Percentiles rank a stretch among this genome's conserved stretches.
These are phyloP conservation scores for Coemansia biformis DNA, from an alignment of 192 early-diverging fungal species.

Conservation along the genomic window DNA sequence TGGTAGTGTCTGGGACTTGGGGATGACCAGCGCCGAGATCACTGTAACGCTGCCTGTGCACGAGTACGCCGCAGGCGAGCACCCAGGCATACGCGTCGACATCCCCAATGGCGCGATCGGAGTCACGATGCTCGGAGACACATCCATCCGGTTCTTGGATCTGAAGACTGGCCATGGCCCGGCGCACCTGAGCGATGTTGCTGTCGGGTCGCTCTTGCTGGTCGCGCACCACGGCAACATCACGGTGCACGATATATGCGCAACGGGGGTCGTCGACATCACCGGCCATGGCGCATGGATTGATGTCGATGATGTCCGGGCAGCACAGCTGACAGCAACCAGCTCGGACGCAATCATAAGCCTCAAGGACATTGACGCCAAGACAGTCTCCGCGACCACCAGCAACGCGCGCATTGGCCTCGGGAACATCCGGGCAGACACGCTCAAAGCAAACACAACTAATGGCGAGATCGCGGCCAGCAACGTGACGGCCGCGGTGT, in stretches of 20 bases:
- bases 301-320: slow-evolving; percentile 44
- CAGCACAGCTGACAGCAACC: slow-evolving; percentile 10
- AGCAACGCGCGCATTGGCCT: slow-evolving; percentile 43
- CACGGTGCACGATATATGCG: slow-evolving; percentile 34
- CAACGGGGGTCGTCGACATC: slow-evolving; percentile 18
- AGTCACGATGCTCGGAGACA: slow-evolving; percentile 38
- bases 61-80: slow-evolving; percentile 1
- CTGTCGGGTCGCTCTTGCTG: slow-evolving; percentile 21
- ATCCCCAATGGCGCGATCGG: slow-evolving; percentile 40
- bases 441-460: slow-evolving; percentile 22
- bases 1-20: slow-evolving; percentile 46
- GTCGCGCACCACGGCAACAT: slow-evolving; percentile 46
- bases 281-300: slow-evolving; percentile 41
- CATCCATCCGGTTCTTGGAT: slow-evolving; percentile 18
- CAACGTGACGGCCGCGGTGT: slow-evolving; percentile 16
- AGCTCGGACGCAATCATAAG: slow-evolving; percentile 47
- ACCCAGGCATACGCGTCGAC: slow-evolving; percentile 39
- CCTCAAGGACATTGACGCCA: slow-evolving; percentile 39
- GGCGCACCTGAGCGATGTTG: slow-evolving; percentile 41
- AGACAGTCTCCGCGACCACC: slow-evolving; percentile 19
- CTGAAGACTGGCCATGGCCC: slow-evolving; percentile 39
- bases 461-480: slow-evolving; percentile 30
- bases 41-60: slow-evolving; percentile 9
- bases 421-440: slow-evolving; percentile 37
- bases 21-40: slow-evolving; percentile 41